A percentile compares a stretch with the other conserved stretches of the same genome.
phyloP scores from a whole-genome alignment of 371 early-diverging fungal species.

The Encephalitozoon romaleae region DNA sequence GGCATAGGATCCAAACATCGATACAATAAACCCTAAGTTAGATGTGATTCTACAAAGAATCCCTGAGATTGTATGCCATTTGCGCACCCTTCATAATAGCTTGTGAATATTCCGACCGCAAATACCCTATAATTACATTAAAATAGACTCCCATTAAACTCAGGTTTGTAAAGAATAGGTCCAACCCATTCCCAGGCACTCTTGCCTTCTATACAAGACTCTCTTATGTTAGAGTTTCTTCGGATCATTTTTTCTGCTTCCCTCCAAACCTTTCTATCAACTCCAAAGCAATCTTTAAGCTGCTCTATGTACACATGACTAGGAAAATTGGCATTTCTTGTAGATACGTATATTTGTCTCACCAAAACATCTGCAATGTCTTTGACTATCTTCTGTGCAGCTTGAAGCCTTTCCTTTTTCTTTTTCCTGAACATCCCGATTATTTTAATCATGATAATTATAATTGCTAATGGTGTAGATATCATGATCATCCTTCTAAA shows the following conservation, averaged over 20 bases:
- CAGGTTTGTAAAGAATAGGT: conserved; percentile 18
- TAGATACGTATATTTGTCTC: conserved; percentile 45
- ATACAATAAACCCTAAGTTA: background rate
- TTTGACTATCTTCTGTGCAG: conserved; percentile 16
- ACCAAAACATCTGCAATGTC: conserved; percentile 29
- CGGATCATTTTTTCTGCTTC: conserved; percentile 23
- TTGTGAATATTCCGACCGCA: too few relatives aligned
- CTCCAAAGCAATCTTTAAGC: conserved; percentile 40
- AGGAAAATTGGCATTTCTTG: conserved; percentile 21
- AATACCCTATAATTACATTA: too few relatives aligned
- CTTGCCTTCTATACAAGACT: background rate
- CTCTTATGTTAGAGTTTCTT: conserved; percentile 39
- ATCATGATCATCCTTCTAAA: background rate
- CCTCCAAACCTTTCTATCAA: conserved; percentile 29
- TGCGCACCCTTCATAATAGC: background rate
- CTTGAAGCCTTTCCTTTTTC: background rate
- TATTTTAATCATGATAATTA: conserved; percentile 4
- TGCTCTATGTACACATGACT: conserved; percentile 34
- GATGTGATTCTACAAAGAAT: background rate
- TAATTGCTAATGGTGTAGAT: background rate
- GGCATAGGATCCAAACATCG: background rate
- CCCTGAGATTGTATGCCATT: background rate
- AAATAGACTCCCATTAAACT: conserved; percentile 7
- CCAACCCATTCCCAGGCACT: conserved; percentile 47
- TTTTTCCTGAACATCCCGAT: background rate